These are phyloP conservation scores for Russula compacta DNA, from an alignment of 768 basidiomycete species.

Conservation along the genomic window DNA sequence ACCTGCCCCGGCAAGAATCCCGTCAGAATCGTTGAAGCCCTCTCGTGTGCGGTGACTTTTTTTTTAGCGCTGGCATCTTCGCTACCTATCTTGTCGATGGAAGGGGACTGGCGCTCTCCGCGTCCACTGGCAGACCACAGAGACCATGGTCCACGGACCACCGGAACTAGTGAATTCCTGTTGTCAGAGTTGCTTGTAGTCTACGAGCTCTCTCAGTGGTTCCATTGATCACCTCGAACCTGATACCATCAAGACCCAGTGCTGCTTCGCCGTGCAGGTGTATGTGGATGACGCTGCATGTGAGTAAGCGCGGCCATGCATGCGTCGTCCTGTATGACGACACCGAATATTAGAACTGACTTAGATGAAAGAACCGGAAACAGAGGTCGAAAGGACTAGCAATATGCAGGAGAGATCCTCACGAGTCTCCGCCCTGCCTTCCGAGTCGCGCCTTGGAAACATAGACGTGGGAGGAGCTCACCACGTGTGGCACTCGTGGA, in stretches of 20 bases:
- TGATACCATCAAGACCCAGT: not conserved
- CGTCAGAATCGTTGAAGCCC: no score
- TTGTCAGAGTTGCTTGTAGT: no score
- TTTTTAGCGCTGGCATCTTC: no score
- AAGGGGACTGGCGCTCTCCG: no score
- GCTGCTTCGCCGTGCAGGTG: no score
- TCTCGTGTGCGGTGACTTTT: no score
- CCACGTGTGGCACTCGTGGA: not conserved
- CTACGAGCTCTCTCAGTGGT: no score
- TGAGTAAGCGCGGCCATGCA: not conserved
- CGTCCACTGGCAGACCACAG: not conserved
- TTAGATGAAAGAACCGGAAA: not conserved
- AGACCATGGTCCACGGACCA: not conserved
- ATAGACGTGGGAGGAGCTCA: not conserved
- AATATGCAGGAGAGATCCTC: no score
- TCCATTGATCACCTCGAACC: not conserved
- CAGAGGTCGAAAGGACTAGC: no score
- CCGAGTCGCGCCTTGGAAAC: not conserved
- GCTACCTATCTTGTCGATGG: no score
- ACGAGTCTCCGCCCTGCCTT: no score
- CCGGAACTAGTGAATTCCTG: not conserved
- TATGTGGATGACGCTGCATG: not conserved
- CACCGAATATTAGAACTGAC: not conserved
- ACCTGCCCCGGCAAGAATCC: no score
- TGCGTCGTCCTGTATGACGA: not conserved